Evolutionary conservation across 2,329 filamentous ascomycete species (phyloP).

Genomic region (Alternaria sp.): DNA sequence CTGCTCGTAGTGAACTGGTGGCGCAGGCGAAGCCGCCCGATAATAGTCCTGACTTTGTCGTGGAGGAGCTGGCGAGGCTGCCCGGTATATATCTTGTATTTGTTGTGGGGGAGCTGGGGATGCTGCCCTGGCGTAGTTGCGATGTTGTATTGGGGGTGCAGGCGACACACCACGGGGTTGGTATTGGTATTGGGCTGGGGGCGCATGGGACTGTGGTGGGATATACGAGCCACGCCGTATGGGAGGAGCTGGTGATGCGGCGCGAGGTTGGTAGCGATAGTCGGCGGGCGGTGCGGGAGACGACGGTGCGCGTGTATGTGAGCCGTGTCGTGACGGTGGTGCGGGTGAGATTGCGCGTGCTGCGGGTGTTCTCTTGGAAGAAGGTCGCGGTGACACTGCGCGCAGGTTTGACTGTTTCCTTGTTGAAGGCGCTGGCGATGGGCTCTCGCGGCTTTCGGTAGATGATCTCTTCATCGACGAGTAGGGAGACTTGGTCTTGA

Average conservation of each 20-base stretch:
- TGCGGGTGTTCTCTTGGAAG: constrained; percentile 40
- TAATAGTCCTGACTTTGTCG: constrained; percentile 3
- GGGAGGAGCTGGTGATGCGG: constrained; percentile 37
- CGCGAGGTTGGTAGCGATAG: constrained; percentile 33
- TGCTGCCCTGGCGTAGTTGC: constrained; percentile 33
- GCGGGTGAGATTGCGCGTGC: constrained; percentile 54
- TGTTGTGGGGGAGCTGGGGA: constrained; percentile 45
- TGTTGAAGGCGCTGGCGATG: constrained; percentile 40
- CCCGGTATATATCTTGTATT: constrained; percentile 35
- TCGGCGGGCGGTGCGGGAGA: constrained; percentile 42
- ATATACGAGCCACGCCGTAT: constrained; percentile 37
- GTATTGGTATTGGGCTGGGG: constrained; percentile 30
- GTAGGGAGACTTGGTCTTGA: constrained; percentile 57
- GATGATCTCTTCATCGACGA: constrained; percentile 61
- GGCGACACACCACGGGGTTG: constrained; percentile 36
- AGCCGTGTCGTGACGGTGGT: constrained; percentile 39
- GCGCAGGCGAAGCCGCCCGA: constrained; percentile 39
- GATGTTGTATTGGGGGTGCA: constrained; percentile 39
- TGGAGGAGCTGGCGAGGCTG: constrained; percentile 36
- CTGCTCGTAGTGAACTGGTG: constrained; percentile 34
- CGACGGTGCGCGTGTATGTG: constrained; percentile 36
- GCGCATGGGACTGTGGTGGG: constrained; percentile 41
- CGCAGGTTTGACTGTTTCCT: constrained; percentile 42
- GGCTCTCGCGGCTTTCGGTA: constrained; percentile 45
- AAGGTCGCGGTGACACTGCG: constrained; percentile 54